Evolutionary conservation across 441 rosid species (phyloP).

Genomic region (Erodium chrysanthum): DNA sequence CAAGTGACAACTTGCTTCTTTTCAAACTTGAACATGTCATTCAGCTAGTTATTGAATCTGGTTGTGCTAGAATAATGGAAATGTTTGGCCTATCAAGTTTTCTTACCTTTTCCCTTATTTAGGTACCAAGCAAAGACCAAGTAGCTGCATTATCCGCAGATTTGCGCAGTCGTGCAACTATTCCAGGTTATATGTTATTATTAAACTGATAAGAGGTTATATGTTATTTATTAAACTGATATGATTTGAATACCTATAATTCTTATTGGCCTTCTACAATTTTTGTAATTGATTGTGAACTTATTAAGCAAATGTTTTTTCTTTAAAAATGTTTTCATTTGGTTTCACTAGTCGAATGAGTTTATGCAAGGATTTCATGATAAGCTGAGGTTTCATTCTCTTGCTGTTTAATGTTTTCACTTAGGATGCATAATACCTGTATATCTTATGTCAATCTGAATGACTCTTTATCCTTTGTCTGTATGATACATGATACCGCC

Average conservation of each 20-base stretch:
- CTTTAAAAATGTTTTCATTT: background rate
- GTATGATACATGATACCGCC: background rate
- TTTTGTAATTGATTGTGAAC: background rate
- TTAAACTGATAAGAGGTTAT: constrained; percentile 28
- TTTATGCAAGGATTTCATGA: background rate
- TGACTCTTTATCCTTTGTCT: constrained; percentile 2
- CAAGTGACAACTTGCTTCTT: background rate
- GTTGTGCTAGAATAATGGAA: background rate
- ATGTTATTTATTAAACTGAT: background rate
- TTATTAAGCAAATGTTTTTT: background rate
- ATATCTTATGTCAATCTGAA: background rate
- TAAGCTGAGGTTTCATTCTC: constrained; percentile 4
- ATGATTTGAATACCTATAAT: background rate
- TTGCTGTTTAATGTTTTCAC: background rate
- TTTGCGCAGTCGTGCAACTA: constrained; percentile 60
- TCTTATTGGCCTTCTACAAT: background rate
- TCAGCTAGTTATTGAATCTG: background rate
- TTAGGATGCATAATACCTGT: background rate
- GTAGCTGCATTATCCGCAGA: constrained; percentile 76
- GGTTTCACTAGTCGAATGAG: background rate
- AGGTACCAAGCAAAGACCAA: constrained; percentile 90
- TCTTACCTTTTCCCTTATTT: constrained; percentile 13
- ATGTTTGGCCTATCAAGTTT: background rate
- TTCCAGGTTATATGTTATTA: constrained; percentile 52
- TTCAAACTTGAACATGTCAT: background rate